These are phyloP conservation scores for Calamus simplicifolius DNA, from an alignment of 176 grass and related monocot genomes.

Conservation along the genomic window DNA sequence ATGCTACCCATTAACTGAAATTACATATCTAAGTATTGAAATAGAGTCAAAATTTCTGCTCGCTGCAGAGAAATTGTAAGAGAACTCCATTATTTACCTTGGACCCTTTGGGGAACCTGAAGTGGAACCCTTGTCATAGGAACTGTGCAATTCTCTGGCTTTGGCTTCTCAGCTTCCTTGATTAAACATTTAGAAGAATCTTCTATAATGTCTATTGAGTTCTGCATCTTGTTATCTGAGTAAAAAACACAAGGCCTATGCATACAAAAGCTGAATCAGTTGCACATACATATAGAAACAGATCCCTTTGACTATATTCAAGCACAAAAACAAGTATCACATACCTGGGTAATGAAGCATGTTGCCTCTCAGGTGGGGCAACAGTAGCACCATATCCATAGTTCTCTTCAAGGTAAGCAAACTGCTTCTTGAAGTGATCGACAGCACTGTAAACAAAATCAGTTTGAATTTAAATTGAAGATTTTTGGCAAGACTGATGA, in stretches of 20 bases:
- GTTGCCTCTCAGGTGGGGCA: not conserved
- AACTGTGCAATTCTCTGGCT: conserved; percentile 29
- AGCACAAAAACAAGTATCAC: not conserved
- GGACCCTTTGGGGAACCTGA: conserved; percentile 28
- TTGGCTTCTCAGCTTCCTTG: conserved; percentile 43
- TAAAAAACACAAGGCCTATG: conserved; percentile 59
- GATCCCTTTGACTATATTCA: not conserved
- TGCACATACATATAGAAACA: not conserved
- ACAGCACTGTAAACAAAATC: no score
- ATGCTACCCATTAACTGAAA: not conserved
- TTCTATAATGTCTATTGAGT: conserved; percentile 45
- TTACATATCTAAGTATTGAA: not conserved
- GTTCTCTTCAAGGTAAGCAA: no score
- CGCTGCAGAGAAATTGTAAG: not conserved
- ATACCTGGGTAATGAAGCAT: not conserved
- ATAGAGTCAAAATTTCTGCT: no score
- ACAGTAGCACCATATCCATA: no score
- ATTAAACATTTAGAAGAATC: conserved; percentile 87
- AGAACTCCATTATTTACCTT: not conserved
- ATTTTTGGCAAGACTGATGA: no score
- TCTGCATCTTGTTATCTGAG: conserved; percentile 47
- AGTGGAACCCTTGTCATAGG: conserved; percentile 37
- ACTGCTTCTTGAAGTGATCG: no score
- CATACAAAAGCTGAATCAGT: conserved; percentile 8
- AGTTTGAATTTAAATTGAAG: no score